Percentiles rank a stretch among this genome's conserved stretches.
These are phyloP conservation scores for Yamadazyma epiphylla DNA, from an alignment of 1,139 yeast genomes.

Conservation along the genomic window DNA sequence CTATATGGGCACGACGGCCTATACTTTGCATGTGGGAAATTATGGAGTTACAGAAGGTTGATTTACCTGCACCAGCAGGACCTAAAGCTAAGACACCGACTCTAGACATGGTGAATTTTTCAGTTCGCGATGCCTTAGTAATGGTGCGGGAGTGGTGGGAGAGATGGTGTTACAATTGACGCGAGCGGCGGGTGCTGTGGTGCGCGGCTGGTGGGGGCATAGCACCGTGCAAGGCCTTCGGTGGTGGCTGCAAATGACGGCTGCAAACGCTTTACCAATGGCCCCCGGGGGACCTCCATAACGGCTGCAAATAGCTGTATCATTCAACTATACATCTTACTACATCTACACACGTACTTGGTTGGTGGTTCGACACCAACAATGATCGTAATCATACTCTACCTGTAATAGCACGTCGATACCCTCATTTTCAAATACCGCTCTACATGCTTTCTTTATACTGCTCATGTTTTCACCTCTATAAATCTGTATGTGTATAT, in stretches of 20 bases:
- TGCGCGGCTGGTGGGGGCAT: too few relatives aligned
- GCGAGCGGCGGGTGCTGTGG: not conserved
- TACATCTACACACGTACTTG: too few relatives aligned
- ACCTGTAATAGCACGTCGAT: constrained; percentile 58
- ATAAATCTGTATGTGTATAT: constrained; percentile 64
- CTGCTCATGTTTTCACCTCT: constrained; percentile 65
- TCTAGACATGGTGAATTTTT: constrained; percentile 81
- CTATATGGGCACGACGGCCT: constrained; percentile 92
- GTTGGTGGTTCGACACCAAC: constrained; percentile 65
- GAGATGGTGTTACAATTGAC: not conserved
- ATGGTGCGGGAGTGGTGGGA: too few relatives aligned
- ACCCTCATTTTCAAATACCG: constrained; percentile 25
- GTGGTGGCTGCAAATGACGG: too few relatives aligned
- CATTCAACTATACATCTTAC: too few relatives aligned
- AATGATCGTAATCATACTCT: constrained; percentile 53
- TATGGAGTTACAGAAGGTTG: constrained; percentile 86
- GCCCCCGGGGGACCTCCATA: too few relatives aligned
- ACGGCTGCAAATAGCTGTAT: too few relatives aligned
- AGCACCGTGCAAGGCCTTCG: too few relatives aligned
- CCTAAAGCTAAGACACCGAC: constrained; percentile 95
- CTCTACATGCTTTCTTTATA: constrained; percentile 61
- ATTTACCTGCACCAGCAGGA: constrained; percentile 96
- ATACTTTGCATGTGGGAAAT: constrained; percentile 84
- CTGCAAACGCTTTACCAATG: too few relatives aligned
- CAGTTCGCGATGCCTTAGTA: too few relatives aligned